Percentiles rank a stretch among this genome's conserved stretches.
These are phyloP conservation scores for Chenopodium quinoa DNA, from an alignment of 148 eudicot species.

Conservation along the genomic window DNA sequence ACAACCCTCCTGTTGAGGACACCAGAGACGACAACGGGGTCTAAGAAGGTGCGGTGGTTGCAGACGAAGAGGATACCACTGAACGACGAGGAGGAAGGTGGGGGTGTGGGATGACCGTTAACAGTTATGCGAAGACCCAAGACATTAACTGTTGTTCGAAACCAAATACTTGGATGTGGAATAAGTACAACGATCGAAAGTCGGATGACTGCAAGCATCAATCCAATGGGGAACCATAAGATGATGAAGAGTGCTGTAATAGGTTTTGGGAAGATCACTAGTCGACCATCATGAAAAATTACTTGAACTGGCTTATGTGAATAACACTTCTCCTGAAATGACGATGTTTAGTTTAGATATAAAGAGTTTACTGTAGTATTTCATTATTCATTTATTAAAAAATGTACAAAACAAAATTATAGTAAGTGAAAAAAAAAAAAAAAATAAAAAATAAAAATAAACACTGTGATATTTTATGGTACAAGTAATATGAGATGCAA, in stretches of 20 bases:
- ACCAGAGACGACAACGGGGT: conserved; percentile 22
- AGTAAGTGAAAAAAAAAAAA: too few species aligned
- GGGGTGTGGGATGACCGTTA: conserved; percentile 51
- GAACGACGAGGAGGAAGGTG: conserved; percentile 10
- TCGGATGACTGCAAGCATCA: conserved; percentile 48
- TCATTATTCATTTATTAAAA: too few species aligned
- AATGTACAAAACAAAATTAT: too few species aligned
- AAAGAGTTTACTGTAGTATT: too few species aligned
- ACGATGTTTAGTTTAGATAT: too few species aligned
- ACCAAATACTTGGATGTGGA: conserved; percentile 59
- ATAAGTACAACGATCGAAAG: conserved; percentile 40
- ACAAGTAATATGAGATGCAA: too few species aligned
- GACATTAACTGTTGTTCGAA: conserved; percentile 27
- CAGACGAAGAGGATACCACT: conserved; percentile 27
- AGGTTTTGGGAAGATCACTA: conserved; percentile 22
- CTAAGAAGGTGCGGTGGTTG: conserved; percentile 29
- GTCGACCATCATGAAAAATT: conserved; percentile 36
- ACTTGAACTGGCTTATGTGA: conserved; percentile 20
- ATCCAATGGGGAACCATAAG: conserved; percentile 71
- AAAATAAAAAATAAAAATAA: too few species aligned
- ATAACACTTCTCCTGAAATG: too few species aligned
- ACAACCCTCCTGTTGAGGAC: conserved; percentile 6
- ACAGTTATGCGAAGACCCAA: conserved; percentile 55
- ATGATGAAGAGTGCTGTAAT: conserved; percentile 56
- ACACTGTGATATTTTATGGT: too few species aligned